Evolutionary conservation across 108 stramenopile genomes (phyloP), one percentile per base, ranked within the genome.

Genomic region (Nannochloropsis salina): DNA sequence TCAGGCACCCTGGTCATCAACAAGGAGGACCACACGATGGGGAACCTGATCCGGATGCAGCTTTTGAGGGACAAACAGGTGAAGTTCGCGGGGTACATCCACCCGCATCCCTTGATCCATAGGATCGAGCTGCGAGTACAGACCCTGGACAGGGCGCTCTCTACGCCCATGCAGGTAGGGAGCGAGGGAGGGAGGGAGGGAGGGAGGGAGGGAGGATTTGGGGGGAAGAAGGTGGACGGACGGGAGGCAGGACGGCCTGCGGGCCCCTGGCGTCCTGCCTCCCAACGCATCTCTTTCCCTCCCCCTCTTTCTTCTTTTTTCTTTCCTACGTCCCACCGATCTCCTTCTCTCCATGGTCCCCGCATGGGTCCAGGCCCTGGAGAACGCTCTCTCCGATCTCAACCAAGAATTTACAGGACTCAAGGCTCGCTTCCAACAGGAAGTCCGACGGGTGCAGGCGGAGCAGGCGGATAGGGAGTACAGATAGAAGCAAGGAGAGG

Each of bases 21-120:
- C 89, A 97, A 97, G 85, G 98, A 98, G 91, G 98, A 98, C 90
- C 98, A 98, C 89, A 98, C 98, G 0, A 85, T 98, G 18, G 95
- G 93, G 1, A 98, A 98, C 86, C 90, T 98, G 41, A 86, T 98
- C 79, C 94, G 98, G 5, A 95, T 96, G 95, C 96, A 98, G 88
- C 92, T 97, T 11, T 92, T 98, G 44, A 91, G 94, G 20, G 96
- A 97, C 88, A 93, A 94, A 42, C 84, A 90, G 22, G 96, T 97
- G 4, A 93, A 94, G 43, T 95, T 94, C 86, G 94, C 94, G 18
- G 98, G 96, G 22, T 98, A 98, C 89, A 91, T 94, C 85, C 94
- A 95, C 86, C 98, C 98, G 0, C 98, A 98, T 88, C 98, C 98
- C 10, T 84, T 98, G 82, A 92, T 96, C 9, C 92, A 98, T 84